Evolutionary conservation across 2,329 filamentous ascomycete genomes (phyloP), one percentile per base, ranked within the genome.

Genomic region (Rugonectria rugulosa): DNA sequence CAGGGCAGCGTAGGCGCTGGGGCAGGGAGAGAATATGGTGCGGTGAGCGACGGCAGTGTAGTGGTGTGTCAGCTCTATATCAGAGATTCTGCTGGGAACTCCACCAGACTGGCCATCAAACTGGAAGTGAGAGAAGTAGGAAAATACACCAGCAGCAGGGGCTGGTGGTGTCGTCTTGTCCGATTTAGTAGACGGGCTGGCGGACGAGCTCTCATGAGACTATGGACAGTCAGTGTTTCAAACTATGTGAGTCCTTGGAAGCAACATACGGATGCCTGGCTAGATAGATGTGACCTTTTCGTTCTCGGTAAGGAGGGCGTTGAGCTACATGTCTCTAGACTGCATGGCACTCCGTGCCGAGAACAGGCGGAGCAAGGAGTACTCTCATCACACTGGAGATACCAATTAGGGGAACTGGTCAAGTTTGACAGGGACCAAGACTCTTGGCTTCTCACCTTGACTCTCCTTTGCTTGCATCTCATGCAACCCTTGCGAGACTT

Each of bases 31-130:
- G 29, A 40, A 48, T 3, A 57, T 32, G 8, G 49, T 48, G 8
- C 50, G 45, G n/a, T 60, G 54, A 2, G 54, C 55, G 11, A 47
- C 24, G 15, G 42, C 45, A 23, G 57, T 60, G 42, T 60, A 60
- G 32, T 60, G 57, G 26, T 58, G 57, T 6, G 44, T 43, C 14
- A 60, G 46, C 29, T 60, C 49, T 1, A 58, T 38, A 17, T 57
- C 50, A 1, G 42, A 37, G 3, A 46, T 23, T 48, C 57, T 54
- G 9, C 21, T 24, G 15, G 42, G 27, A n/a, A 34, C 37, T 3
- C 38, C 29, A 9, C 46, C 34, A 4, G n/a, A 17, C 3, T 38
- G 15, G 14, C 42, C 29, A 5, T 47, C 41, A 10, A 32, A 50
- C 2, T 36, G 37, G 9, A 60, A 51, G 10, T 54, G 42, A 2